A percentile compares a stretch with the other conserved stretches of the same genome.
phyloP scores from a whole-genome alignment of 768 basidiomycete genomes.

The Coprinellus aureogranulatus region DNA sequence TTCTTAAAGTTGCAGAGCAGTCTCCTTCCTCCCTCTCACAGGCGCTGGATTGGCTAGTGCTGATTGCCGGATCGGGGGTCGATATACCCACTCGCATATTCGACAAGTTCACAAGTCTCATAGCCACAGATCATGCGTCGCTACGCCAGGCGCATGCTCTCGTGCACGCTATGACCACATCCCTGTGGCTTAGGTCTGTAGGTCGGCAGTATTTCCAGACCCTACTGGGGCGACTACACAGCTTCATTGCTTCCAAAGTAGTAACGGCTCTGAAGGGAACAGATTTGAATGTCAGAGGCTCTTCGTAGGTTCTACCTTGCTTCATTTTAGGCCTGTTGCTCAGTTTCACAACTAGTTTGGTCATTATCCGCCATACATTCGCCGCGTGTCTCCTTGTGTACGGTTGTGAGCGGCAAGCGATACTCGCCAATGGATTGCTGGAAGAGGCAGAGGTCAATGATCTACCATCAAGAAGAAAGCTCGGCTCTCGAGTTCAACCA shows the following conservation, averaged over 20 bases:
- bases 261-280: slow-evolving; percentile 32
- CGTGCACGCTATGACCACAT: slow-evolving; percentile 50
- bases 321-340: neutral
- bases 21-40: slow-evolving; percentile 42
- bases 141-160: slow-evolving; percentile 49
- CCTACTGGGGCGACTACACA: slow-evolving; percentile 48
- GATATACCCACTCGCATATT: slow-evolving; percentile 56
- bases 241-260: slow-evolving; percentile 40
- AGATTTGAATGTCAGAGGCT: slow-evolving; percentile 18
- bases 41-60: slow-evolving; percentile 57
- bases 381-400: slow-evolving; percentile 61
- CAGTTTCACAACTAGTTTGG: slow-evolving; percentile 26
- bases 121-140: slow-evolving; percentile 29
- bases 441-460: slow-evolving; percentile 43
- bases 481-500: slow-evolving; percentile 37
- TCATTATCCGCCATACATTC: slow-evolving; percentile 61
- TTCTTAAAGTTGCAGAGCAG: slow-evolving; percentile 42
- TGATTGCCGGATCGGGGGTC: slow-evolving; percentile 63
- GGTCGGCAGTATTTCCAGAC: slow-evolving; percentile 59
- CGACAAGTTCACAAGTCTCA: slow-evolving; percentile 42
- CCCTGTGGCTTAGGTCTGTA: slow-evolving; percentile 60
- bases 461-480: slow-evolving; percentile 57
- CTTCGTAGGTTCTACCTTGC: neutral
- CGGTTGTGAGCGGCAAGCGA: slow-evolving; percentile 56
- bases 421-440: slow-evolving; percentile 48